These are phyloP conservation scores for Arctium lappa DNA, from an alignment of 129 eudicot genomes.

Conservation along the genomic window DNA sequence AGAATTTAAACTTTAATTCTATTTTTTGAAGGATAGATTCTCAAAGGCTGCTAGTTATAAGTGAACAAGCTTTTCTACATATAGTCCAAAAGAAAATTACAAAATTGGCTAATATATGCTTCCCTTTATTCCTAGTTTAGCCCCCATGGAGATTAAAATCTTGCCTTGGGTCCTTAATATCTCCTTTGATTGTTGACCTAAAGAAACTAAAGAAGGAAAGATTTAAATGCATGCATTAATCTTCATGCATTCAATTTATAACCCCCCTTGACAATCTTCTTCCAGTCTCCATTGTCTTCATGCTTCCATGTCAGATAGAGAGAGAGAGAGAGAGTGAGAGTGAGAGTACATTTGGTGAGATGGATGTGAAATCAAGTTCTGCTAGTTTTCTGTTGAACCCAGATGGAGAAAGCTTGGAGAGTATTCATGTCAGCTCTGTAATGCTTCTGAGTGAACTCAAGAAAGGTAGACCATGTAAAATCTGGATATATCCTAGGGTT, in stretches of 20 bases:
- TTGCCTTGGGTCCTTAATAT: conserved; percentile 14
- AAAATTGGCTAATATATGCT: conserved; percentile 40
- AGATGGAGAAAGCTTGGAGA: conserved; percentile 62
- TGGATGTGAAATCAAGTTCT: conserved; percentile 6
- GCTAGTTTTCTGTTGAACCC: conserved; percentile 48
- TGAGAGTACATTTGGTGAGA: background rate
- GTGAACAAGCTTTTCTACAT: conserved; percentile 33
- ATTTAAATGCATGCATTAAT: conserved; percentile 14
- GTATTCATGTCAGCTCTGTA: conserved; percentile 95
- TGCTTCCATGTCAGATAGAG: background rate
- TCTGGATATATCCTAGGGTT: conserved; percentile 85
- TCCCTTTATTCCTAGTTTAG: conserved; percentile 31
- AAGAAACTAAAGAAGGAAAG: conserved; percentile 10
- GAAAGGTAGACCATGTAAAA: conserved; percentile 78
- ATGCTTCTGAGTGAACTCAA: conserved; percentile 86
- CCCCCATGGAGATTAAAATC: conserved; percentile 26
- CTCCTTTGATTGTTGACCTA: conserved; percentile 15
- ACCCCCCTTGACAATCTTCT: background rate
- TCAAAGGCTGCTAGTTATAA: conserved; percentile 17
- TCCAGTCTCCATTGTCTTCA: background rate
- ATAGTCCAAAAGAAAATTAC: conserved; percentile 33
- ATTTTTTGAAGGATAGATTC: too few species aligned
- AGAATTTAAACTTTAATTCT: too few species aligned
- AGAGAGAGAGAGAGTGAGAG: background rate
- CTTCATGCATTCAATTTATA: conserved; percentile 6